These are phyloP conservation scores for Citrus cavaleriei DNA, from an alignment of 345 rosid species.

Conservation along the genomic window DNA sequence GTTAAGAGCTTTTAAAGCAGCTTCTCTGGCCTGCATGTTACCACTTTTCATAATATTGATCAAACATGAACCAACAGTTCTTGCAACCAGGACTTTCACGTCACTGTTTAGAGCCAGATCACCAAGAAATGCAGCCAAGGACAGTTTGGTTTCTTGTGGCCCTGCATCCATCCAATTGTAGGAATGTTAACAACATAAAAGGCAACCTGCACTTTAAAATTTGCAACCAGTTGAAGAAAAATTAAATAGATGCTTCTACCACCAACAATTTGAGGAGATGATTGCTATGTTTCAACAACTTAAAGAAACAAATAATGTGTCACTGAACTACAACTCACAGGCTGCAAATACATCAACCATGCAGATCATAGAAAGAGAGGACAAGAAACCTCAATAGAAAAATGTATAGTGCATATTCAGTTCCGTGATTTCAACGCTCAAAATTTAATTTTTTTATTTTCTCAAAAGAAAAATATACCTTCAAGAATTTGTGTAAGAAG, in stretches of 20 bases:
- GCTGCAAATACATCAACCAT: not conserved
- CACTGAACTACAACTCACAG: not conserved
- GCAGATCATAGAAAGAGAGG: not conserved
- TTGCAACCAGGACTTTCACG: slow-evolving; percentile 72
- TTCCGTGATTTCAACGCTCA: not conserved
- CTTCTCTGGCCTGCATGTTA: slow-evolving; percentile 66
- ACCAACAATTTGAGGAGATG: not conserved
- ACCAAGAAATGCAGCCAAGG: slow-evolving; percentile 89
- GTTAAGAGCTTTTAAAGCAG: slow-evolving; percentile 79
- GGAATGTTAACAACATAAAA: slow-evolving; percentile 16
- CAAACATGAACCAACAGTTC: slow-evolving; percentile 70
- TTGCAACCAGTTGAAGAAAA: not conserved
- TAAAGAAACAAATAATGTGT: not conserved
- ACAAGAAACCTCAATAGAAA: not conserved
- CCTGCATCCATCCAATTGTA: slow-evolving; percentile 52
- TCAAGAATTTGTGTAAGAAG: slow-evolving; percentile 74
- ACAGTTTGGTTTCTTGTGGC: slow-evolving; percentile 64
- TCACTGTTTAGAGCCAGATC: slow-evolving; percentile 80
- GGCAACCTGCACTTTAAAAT: not conserved
- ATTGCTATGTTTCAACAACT: not conserved
- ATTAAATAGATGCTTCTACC: not conserved
- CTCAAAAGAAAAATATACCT: slow-evolving; percentile 45
- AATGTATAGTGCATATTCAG: not conserved
- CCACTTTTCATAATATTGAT: slow-evolving; percentile 76
- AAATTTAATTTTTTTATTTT: not conserved